A percentile compares a stretch with the other conserved stretches of the same genome.
phyloP scores from a whole-genome alignment of 1,284 basidiomycete species.

The Mycena sp. region DNA sequence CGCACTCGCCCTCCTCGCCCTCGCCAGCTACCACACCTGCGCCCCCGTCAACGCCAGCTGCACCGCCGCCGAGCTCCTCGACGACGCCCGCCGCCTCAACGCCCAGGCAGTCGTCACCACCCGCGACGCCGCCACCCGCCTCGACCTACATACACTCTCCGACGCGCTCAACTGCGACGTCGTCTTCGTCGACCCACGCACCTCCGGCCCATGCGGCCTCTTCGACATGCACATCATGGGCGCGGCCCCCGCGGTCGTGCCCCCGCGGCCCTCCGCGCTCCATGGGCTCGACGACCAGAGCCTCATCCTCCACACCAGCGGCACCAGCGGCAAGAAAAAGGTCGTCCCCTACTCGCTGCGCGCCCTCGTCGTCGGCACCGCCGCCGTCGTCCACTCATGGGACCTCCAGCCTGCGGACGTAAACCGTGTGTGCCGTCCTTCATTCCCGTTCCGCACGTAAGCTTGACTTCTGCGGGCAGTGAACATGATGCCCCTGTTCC shows the following conservation, averaged over 20 bases:
- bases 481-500: no score
- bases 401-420: constrained; percentile 53
- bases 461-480: no score
- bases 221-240: constrained; percentile 49
- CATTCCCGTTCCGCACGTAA: no score
- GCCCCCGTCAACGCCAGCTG: constrained; percentile 55
- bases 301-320: constrained; percentile 69
- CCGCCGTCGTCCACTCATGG: constrained; percentile 67
- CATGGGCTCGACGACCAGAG: constrained; percentile 57
- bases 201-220: constrained; percentile 47
- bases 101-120: constrained; percentile 52
- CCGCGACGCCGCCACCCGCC: constrained; percentile 45
- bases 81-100: constrained; percentile 48
- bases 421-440: constrained; percentile 54
- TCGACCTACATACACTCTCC: constrained; percentile 44
- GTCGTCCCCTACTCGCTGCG: constrained; percentile 69
- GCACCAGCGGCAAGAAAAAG: constrained; percentile 69
- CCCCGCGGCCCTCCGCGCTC: constrained; percentile 37
- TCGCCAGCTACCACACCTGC: constrained; percentile 52
- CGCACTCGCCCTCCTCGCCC: constrained; percentile 50
- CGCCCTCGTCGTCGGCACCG: constrained; percentile 66
- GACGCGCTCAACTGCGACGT: constrained; percentile 37
- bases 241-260: constrained; percentile 25
- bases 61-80: constrained; percentile 49
- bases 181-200: constrained; percentile 43